Percentiles rank a stretch among this genome's conserved stretches.
Conservation (phyloP, 2,329 filamentous ascomycete genomes). For the Pleomassaria siparia region DNA sequence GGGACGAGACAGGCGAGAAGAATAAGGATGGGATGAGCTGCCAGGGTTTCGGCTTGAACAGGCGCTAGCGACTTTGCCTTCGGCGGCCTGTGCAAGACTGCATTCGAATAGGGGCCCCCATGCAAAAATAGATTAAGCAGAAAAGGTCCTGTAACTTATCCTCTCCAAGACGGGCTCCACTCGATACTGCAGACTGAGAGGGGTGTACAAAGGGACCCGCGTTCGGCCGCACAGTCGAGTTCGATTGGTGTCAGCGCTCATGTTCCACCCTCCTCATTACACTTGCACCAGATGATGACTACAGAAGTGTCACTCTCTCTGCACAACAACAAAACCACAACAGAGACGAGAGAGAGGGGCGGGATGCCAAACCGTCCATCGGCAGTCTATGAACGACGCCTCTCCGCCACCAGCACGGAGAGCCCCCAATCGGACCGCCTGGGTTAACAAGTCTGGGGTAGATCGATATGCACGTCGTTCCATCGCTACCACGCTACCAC, state of each 20-base stretch:
- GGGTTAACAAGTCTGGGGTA: conserved; percentile 14
- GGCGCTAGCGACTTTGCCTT: conserved; percentile 1
- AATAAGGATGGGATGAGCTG: conserved; percentile 8
- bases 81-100: not conserved
- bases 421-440: not conserved
- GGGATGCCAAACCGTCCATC: no score
- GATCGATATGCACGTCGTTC: conserved; percentile 18
- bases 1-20: conserved; percentile 14
- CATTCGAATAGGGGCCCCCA: conserved; percentile 2
- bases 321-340: no score
- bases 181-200: not conserved
- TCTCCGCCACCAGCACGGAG: not conserved
- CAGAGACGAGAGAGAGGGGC: no score
- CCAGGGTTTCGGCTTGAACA: conserved; percentile 15
- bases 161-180: not conserved
- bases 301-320: no score
- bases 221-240: no score
- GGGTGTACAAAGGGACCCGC: not conserved
- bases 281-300: no score
- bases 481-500: conserved; percentile 8
- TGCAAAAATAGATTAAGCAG: conserved; percentile 2
- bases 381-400: no score
- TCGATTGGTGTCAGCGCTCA: no score
- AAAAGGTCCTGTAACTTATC: not conserved
- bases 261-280: no score